Conservation (phyloP, 192 early-diverging fungal species). For the Globomyces pollinis-pini region DNA sequence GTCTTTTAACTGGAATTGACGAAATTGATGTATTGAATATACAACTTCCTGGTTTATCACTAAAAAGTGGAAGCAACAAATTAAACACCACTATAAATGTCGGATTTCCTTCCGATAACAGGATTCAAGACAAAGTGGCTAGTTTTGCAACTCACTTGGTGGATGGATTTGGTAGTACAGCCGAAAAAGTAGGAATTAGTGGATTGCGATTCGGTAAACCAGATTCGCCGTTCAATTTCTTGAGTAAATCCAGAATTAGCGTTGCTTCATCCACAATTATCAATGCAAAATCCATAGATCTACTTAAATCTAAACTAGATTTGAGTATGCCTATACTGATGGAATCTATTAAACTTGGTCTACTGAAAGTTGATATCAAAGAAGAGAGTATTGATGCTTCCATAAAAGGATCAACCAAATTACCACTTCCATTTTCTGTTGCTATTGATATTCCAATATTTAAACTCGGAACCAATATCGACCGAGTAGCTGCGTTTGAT, state of each 20-base stretch:
- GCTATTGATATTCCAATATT: not conserved
- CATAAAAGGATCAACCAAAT: not conserved
- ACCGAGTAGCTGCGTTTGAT: not conserved
- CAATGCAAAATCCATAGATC: not conserved
- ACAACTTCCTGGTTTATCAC: constrained; percentile 8
- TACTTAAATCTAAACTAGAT: not conserved
- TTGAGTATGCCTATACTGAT: too few species aligned
- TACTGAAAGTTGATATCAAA: not conserved
- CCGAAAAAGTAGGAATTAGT: constrained; percentile 6
- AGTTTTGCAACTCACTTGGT: constrained; percentile 10
- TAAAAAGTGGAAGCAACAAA: constrained; percentile 17
- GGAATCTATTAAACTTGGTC: not conserved
- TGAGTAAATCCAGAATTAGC: not conserved
- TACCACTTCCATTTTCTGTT: not conserved
- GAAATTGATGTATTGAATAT: not conserved
- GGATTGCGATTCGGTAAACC: constrained; percentile 14
- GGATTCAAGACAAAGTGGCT: constrained; percentile 14
- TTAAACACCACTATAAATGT: constrained; percentile 7
- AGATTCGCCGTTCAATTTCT: constrained; percentile 1
- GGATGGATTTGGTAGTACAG: constrained; percentile 1
- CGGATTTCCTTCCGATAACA: constrained; percentile 13
- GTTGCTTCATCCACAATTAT: not conserved
- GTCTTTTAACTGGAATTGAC: constrained; percentile 10
- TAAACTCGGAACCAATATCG: not conserved
- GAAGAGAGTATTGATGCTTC: not conserved